Conservation (phyloP, 2,329 filamentous ascomycete species). For the Neonectria neomacrospora region DNA sequence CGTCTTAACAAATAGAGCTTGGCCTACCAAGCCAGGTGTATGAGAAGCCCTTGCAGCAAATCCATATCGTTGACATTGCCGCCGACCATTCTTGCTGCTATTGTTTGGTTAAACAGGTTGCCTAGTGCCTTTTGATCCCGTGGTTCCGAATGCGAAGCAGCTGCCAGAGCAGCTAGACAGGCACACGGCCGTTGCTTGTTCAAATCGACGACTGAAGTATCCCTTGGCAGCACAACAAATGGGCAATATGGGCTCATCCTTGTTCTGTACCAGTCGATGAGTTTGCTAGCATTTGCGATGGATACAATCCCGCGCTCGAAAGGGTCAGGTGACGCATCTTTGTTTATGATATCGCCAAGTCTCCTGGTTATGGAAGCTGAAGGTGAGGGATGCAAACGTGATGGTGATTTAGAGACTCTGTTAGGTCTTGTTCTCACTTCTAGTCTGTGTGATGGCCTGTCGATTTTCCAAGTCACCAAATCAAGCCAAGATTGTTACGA, state of each 20-base stretch:
- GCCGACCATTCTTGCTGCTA: slow-evolving; percentile 31
- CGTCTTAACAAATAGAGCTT: accelerated
- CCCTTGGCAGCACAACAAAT: slow-evolving; percentile 41
- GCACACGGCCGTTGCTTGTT: slow-evolving; percentile 35
- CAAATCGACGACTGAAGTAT: slow-evolving; percentile 30
- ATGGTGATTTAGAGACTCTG: slow-evolving; percentile 27
- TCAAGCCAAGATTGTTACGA: accelerated
- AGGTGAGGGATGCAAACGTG: not conserved
- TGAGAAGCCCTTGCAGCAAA: slow-evolving; percentile 46
- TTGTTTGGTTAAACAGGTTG: slow-evolving; percentile 40
- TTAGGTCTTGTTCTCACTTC: slow-evolving; percentile 1
- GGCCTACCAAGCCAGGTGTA: slow-evolving; percentile 46
- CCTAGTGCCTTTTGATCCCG: slow-evolving; percentile 36
- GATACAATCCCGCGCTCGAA: slow-evolving; percentile 37
- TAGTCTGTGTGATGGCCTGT: not conserved
- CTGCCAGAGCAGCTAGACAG: slow-evolving; percentile 43
- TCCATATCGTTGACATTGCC: slow-evolving; percentile 43
- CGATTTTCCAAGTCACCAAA: accelerated
- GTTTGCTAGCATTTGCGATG: slow-evolving; percentile 18
- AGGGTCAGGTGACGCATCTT: slow-evolving; percentile 32
- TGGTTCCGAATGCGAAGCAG: slow-evolving; percentile 33
- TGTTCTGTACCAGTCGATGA: slow-evolving; percentile 33
- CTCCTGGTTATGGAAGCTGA: not conserved
- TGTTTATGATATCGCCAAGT: slow-evolving; percentile 2
- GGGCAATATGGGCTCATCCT: slow-evolving; percentile 45